Percentiles rank a stretch among this genome's conserved stretches.
Conservation (phyloP, 805 yeast genomes). For the Saturnispora bothae region DNA sequence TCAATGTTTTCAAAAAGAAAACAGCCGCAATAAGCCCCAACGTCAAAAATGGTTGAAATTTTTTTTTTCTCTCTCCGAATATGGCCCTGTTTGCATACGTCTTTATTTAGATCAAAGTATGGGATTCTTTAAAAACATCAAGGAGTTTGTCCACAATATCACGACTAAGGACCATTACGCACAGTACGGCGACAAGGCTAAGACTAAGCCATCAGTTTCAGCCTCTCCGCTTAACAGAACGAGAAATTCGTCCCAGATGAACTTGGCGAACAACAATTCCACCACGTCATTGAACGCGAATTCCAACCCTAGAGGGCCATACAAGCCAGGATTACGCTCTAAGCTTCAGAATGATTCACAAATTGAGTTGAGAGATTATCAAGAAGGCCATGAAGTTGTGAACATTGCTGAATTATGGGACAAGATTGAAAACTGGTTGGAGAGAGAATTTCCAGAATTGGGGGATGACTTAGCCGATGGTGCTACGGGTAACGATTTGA, state of each 20-base stretch:
- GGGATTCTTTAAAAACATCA: constrained; percentile 24
- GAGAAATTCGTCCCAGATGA: constrained; percentile 21
- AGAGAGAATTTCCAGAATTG: constrained; percentile 69
- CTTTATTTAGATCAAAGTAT: constrained; percentile 9
- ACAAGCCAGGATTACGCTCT: constrained; percentile 32
- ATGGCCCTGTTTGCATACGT: no score
- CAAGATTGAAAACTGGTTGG: constrained; percentile 77
- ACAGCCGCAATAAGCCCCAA: not conserved
- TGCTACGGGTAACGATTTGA: constrained; percentile 70
- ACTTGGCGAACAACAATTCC: constrained; percentile 23
- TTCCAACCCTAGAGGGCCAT: constrained; percentile 20
- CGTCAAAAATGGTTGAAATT: not conserved
- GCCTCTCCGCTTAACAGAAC: constrained; percentile 21
- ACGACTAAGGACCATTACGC: constrained; percentile 55
- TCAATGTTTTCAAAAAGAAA: constrained; percentile 4
- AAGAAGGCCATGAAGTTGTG: constrained; percentile 41
- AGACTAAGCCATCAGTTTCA: constrained; percentile 21
- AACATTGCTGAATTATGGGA: constrained; percentile 81
- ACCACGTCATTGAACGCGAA: constrained; percentile 16
- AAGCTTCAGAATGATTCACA: constrained; percentile 40
- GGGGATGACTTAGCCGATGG: constrained; percentile 67
- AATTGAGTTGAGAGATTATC: constrained; percentile 35
- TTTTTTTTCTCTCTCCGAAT: no score
- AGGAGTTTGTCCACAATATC: constrained; percentile 35
- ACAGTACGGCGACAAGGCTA: constrained; percentile 33